These are phyloP conservation scores for Pezicula carpinea DNA, from an alignment of 2,329 filamentous ascomycete genomes.

Conservation along the genomic window DNA sequence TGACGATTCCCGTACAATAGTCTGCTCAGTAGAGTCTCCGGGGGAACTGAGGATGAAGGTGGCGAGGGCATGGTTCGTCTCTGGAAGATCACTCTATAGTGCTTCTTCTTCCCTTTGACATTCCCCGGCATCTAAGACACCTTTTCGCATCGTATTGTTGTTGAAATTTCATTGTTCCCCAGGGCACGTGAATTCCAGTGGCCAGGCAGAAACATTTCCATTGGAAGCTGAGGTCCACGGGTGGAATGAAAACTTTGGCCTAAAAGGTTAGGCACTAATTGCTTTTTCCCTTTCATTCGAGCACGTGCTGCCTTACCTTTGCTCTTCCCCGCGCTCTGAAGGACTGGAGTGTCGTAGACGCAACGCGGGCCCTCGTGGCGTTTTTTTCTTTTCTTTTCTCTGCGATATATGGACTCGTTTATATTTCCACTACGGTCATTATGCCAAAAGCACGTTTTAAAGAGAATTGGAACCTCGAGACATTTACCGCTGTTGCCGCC, in stretches of 20 bases:
- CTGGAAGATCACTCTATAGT: constrained; percentile 24
- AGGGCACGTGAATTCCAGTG: neutral
- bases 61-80: constrained; percentile 19
- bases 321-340: neutral
- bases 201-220: too few relatives aligned
- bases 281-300: too few relatives aligned
- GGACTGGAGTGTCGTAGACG: neutral
- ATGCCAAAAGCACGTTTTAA: neutral
- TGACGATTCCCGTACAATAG: constrained; percentile 7
- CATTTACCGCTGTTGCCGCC: neutral
- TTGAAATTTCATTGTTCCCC: constrained; percentile 5
- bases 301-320: too few relatives aligned
- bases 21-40: constrained; percentile 9
- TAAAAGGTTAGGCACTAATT: too few relatives aligned
- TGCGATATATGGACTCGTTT: neutral
- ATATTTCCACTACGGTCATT: neutral
- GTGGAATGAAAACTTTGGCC: too few relatives aligned
- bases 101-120: constrained; percentile 26
- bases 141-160: constrained; percentile 5
- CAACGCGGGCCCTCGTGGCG: neutral
- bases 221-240: too few relatives aligned
- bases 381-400: neutral
- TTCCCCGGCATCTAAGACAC: constrained; percentile 25
- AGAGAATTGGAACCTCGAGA: neutral
- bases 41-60: constrained; percentile 6